Base-by-base conservation (phyloP, 768 basidiomycete genomes). In the Macrolepiota fuliginosa region DNA sequence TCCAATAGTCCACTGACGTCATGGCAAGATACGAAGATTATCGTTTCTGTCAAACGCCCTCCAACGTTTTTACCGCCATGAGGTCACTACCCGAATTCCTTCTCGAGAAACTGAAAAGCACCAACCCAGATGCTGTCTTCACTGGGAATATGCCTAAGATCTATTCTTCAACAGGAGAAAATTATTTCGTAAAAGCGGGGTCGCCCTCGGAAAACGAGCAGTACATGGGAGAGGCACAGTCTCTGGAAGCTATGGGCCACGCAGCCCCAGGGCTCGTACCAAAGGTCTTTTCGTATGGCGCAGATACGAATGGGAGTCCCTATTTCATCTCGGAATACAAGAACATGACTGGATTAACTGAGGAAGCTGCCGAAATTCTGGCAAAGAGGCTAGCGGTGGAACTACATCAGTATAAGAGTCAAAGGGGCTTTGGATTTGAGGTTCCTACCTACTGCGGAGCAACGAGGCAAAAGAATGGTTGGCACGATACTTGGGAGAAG, bases 251-350 rank as follows among this genome's bases (percentile, higher is more conserved):
- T 2, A 90, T 92, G 54, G 66, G 79, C 27, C 66, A 68, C 17
- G 90, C 87, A n/a, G 88, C 89, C 2, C 88, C 89, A 12, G 84
- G 86, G 0, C 70, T 92, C 24, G 85, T 81, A 1, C 91, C 91
- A 0, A 73, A 64, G 19, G 69, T 92, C 9, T 68, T 90, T 24
- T 78, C 81, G 5, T 78, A 69, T 47, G 88, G 87, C 3, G 58
- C 78, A 19, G 69, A 73, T 12, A 64, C 70, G 6, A 68, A 71
- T 22, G 81, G 80, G 10, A 71, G 67, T 36, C 88, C 89, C 0
- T 89, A 81, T 69, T 88, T 92, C 73, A 79, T 92, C 50, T 89
- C 87, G 0, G 88, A 92, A 70, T 91, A 90, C 77, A 90, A 85
- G 69, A 77, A 85, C 36, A 72, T 92, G 15, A 69, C 71, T 0